Base-by-base conservation (phyloP, 495 filamentous ascomycete genomes). In the Pyronema omphalodes region DNA sequence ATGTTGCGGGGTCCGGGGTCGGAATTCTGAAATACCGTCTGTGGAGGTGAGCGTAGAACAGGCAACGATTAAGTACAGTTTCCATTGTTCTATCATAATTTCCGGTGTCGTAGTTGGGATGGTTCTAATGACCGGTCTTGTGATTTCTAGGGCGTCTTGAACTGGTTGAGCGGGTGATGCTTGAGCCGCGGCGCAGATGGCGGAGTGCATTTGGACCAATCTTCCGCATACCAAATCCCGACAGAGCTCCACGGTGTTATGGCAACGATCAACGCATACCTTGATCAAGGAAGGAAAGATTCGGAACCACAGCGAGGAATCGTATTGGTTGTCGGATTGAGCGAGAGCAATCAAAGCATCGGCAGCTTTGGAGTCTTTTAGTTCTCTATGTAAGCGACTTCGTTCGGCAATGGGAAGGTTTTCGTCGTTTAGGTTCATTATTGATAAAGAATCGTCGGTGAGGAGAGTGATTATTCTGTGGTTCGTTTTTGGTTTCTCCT, bases 1-100 rank as follows among this genome's bases (percentile, higher is more conserved):
- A 65, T 98, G 88, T 59, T 93, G 86, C n/a, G 75, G 73, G 57
- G 78, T 75, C 58, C 70, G 74, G 7, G 58, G 58, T 68, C 75
- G 35, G 72, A 63, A 59, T 68, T 76, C 59, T 61, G 64, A 56
- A 59, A 75, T 78, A 41, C 76, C 78, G 14, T 88, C 88, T 14
- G 86, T 78, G 55, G 87, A 89, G 33, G 82, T 88, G 29, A 99
- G 73, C 0, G 93, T 99, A 7, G 88, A 93, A 66, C 93, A 99
- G 6, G 93, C 93, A 68, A 96, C 93, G 44, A 93, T 84, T 41
- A 99, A 74, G 64, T 95, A 95, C n/a, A 96, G 71, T 67, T 94
- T 96, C 89, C 89, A 99, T 67, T 99, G 91, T 64, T 96, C 91
- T 55, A 96, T 77, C 53, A 98, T 71, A 39, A 93, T 79, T 50